phyloP scores from a whole-genome alignment of 169 alveolate species.

The Eimeria zaria region DNA sequence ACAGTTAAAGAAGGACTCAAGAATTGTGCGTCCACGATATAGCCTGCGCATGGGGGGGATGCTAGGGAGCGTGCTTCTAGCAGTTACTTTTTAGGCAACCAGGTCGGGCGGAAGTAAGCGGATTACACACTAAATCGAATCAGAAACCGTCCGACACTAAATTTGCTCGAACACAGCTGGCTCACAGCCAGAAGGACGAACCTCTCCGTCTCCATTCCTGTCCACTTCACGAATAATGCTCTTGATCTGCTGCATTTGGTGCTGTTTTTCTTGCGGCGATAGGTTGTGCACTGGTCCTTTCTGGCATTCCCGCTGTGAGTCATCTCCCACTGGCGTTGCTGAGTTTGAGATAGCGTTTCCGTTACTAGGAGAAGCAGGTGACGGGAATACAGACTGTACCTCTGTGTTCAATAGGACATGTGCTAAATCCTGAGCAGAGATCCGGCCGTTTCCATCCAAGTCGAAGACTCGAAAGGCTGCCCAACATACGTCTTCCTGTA shows the following conservation, averaged over 20 bases:
- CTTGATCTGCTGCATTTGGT: slow-evolving; percentile 67
- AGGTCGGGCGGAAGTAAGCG: not conserved
- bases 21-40: not conserved
- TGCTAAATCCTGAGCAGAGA: slow-evolving; percentile 92
- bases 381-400: slow-evolving; percentile 69
- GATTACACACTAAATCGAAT: not conserved
- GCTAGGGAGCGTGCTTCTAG: not conserved
- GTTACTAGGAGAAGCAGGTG: slow-evolving; percentile 20
- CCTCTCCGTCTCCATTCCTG: slow-evolving; percentile 90
- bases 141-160: not conserved
- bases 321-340: slow-evolving; percentile 1
- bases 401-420: slow-evolving; percentile 80
- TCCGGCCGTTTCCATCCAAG: slow-evolving; percentile 95
- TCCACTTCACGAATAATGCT: slow-evolving; percentile 88
- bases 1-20: not conserved
- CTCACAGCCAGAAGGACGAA: slow-evolving; percentile 3
- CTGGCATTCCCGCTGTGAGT: not conserved
- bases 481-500: slow-evolving; percentile 86
- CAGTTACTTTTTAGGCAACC: not conserved
- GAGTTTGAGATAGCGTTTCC: not conserved
- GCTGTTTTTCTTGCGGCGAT: slow-evolving; percentile 47
- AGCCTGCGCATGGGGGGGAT: not conserved
- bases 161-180: not conserved
- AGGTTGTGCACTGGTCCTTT: not conserved
- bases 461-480: slow-evolving; percentile 97